phyloP scores from a whole-genome alignment of 306 rosid genomes.

The Malus orientalis region DNA sequence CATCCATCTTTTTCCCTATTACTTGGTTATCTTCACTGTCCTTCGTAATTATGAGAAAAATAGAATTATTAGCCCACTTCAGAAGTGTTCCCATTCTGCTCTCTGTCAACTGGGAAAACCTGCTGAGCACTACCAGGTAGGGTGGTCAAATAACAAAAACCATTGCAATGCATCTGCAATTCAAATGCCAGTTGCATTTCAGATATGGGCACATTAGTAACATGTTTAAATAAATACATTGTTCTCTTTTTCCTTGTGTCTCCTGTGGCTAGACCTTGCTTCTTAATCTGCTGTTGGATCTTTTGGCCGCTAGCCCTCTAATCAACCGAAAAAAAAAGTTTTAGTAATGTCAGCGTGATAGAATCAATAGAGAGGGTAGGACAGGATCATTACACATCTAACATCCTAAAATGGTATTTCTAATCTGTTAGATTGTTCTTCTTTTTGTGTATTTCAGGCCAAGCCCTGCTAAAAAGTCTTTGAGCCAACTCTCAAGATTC shows the following conservation, averaged over 20 bases:
- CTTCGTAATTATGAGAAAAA: background rate
- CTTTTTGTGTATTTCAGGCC: slow-evolving; percentile 35
- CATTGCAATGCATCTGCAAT: background rate
- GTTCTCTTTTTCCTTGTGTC: background rate
- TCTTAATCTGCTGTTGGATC: background rate
- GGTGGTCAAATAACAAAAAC: background rate
- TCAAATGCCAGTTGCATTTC: background rate
- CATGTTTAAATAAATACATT: background rate
- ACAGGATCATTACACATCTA: background rate
- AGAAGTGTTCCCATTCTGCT: background rate
- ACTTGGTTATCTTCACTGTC: slow-evolving; percentile 10
- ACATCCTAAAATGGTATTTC: background rate
- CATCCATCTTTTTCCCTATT: slow-evolving; percentile 3
- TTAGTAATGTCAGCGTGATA: background rate
- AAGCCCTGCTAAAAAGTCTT: slow-evolving; percentile 23
- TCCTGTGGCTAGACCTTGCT: background rate
- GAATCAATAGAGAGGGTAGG: background rate
- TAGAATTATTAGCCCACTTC: background rate
- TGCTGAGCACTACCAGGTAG: background rate
- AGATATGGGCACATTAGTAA: background rate
- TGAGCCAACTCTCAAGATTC: slow-evolving; percentile 49
- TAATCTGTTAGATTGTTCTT: background rate
- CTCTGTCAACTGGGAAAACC: background rate
- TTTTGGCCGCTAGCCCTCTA: background rate
- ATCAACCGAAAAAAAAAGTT: background rate